These are phyloP conservation scores for Fusarium verticillioides DNA, from an alignment of 2,329 filamentous ascomycete species.

Conservation along the genomic window DNA sequence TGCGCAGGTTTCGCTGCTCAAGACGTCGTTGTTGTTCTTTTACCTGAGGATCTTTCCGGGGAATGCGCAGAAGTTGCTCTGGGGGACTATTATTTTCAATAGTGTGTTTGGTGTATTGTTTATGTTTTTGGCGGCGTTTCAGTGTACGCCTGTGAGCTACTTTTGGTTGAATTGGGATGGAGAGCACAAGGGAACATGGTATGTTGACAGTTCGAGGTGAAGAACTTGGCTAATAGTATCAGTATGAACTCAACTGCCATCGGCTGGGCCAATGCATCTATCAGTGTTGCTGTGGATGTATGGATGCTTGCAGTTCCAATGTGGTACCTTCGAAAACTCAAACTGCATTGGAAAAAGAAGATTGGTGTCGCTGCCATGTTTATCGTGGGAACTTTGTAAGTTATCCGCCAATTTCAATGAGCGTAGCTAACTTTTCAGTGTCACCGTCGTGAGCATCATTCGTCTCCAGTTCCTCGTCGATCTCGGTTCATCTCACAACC, in stretches of 20 bases:
- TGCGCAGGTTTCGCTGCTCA: slow-evolving; percentile 51
- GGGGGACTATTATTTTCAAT: slow-evolving; percentile 49
- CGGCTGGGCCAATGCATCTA: slow-evolving; percentile 55
- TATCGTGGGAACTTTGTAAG: slow-evolving; percentile 54
- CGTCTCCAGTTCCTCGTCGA: slow-evolving; percentile 45
- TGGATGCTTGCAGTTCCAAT: slow-evolving; percentile 57
- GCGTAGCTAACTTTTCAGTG: slow-evolving; percentile 33
- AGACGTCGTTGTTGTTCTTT: slow-evolving; percentile 55
- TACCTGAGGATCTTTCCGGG: slow-evolving; percentile 56
- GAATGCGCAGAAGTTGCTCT: slow-evolving; percentile 43
- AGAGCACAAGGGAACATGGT: slow-evolving; percentile 53
- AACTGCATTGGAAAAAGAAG: slow-evolving; percentile 55
- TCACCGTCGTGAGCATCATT: slow-evolving; percentile 48
- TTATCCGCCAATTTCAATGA: neutral
- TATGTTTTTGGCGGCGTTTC: slow-evolving; percentile 49
- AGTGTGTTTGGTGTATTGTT: slow-evolving; percentile 47
- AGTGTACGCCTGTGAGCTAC: slow-evolving; percentile 54
- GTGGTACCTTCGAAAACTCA: slow-evolving; percentile 50
- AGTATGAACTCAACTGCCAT: slow-evolving; percentile 52
- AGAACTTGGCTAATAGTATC: neutral
- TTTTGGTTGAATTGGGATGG: slow-evolving; percentile 58
- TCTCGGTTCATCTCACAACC: slow-evolving; percentile 44
- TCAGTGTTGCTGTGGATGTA: slow-evolving; percentile 56
- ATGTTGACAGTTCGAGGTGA: neutral
- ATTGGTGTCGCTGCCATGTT: slow-evolving; percentile 57